phyloP scores from a whole-genome alignment of 352 stramenopile species.

The Pythium aristosporum region DNA sequence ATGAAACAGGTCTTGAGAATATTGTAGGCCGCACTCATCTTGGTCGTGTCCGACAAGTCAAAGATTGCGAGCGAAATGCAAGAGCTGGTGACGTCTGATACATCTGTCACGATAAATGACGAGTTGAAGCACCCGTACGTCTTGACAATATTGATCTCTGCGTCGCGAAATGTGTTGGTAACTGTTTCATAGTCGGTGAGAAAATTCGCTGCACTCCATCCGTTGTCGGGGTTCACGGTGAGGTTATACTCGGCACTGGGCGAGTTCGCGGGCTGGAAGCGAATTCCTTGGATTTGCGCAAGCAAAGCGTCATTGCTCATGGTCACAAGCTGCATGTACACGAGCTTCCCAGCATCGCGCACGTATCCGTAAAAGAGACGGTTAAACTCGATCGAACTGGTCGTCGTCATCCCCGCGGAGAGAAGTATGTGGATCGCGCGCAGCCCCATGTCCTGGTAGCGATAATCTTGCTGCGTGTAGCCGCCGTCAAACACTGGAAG shows the following conservation, averaged over 20 bases:
- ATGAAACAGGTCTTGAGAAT: constrained; percentile 89
- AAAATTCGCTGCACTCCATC: constrained; percentile 42
- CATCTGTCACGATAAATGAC: constrained; percentile 58
- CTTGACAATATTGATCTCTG: constrained; percentile 75
- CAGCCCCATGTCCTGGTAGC: constrained; percentile 85
- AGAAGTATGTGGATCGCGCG: constrained; percentile 71
- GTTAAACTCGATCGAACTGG: constrained; percentile 46
- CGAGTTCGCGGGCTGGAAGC: constrained; percentile 46
- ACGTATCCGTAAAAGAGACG: constrained; percentile 68
- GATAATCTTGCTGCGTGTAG: constrained; percentile 74
- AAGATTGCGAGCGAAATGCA: constrained; percentile 85
- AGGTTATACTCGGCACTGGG: constrained; percentile 46
- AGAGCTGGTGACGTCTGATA: constrained; percentile 40
- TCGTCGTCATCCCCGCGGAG: constrained; percentile 41
- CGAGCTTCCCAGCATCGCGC: constrained; percentile 49
- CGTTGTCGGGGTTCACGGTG: constrained; percentile 56
- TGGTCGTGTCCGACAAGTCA: constrained; percentile 60
- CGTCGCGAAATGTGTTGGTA: constrained; percentile 39
- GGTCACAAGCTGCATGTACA: constrained; percentile 63
- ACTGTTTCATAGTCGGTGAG: constrained; percentile 44
- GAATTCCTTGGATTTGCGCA: constrained; percentile 36
- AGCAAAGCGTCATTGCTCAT: constrained; percentile 37
- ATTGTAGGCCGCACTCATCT: constrained; percentile 66
- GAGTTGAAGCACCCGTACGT: constrained; percentile 74
- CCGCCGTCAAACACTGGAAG: constrained; percentile 86